A percentile compares a stretch with the other conserved stretches of the same genome.
phyloP scores from a whole-genome alignment of 139 green algal genomes.

The Closterium sp. region DNA sequence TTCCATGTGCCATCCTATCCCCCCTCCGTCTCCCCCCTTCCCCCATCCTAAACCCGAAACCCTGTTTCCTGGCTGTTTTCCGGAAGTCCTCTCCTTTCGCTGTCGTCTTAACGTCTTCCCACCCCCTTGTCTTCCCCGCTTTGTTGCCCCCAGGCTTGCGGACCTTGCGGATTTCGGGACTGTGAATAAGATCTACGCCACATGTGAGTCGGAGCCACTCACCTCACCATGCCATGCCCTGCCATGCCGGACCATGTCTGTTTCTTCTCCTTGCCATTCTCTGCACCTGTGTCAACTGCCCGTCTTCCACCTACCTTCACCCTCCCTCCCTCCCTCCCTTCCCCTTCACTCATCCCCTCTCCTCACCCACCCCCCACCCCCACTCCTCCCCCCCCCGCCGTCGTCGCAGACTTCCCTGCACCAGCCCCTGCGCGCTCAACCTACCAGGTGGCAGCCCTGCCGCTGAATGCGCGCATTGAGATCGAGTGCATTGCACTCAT shows the following conservation, averaged over 20 bases:
- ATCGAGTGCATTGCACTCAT: slow-evolving; percentile 48
- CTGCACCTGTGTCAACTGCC: not conserved
- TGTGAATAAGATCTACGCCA: slow-evolving; percentile 86
- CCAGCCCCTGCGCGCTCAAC: slow-evolving; percentile 31
- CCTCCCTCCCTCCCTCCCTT: not conserved
- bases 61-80: not conserved
- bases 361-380: not conserved
- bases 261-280: not conserved
- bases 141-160: slow-evolving; percentile 50
- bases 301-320: not conserved
- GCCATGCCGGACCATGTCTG: not conserved
- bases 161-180: slow-evolving; percentile 90
- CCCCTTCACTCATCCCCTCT: not conserved
- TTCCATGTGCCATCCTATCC: not conserved
- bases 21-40: no score
- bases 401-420: slow-evolving; percentile 35
- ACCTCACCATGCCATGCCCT: not conserved
- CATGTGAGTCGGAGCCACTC: slow-evolving; percentile 28
- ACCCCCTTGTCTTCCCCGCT: no score
- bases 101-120: not conserved
- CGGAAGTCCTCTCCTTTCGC: not conserved
- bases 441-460: slow-evolving; percentile 44
- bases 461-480: slow-evolving; percentile 37
- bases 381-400: not conserved
- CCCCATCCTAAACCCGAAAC: no score